Base-by-base conservation (phyloP, 768 basidiomycete genomes). In the Serendipita sp. region DNA sequence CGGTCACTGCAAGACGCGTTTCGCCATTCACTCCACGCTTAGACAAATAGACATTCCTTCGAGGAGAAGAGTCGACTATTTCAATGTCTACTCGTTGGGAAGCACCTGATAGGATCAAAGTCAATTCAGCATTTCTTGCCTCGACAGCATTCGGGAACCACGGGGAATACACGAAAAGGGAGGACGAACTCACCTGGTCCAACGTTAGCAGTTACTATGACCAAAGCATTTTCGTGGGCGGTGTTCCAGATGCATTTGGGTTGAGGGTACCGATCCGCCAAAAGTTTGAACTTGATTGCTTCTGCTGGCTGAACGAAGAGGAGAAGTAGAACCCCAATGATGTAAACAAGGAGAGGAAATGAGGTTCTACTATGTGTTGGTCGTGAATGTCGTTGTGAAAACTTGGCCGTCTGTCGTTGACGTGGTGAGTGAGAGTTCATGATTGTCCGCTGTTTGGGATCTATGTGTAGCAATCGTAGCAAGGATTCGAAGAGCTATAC, bases 171-270 rank as follows among this genome's bases (percentile, higher is more conserved):
- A 72, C 68, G 31, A 52, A 52, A 8, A 52, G 5, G 8, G 31
- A 8, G 6, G 48, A 8, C 8, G 16, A 40, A 60, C 55, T 37
- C 29, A 60, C 55, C 55, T 0, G 85, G 80, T 0, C 85, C 85
- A 34, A 95, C 86, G 71, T 96, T 95, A 48, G 95, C 93, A 0
- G 95, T 97, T 68, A 96, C 92, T 69, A 99, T 91, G 71, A 97
- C 91, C 40, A 98, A 86, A 3, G 90, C 81, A 69, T 91, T 85
- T 3, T 80, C 75, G 70, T 93, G 88, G 6, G 86, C 95, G 27
- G 87, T 78, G 72, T 99, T 96, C 96, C 96, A 99, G 64, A 98
- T 86, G 75, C 95, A 97, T 75, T 91, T 93, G 67, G 81, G 70
- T 31, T 78, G 75, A 0, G 95, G 93, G 68, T 86, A 82, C 66